A percentile compares a stretch with the other conserved stretches of the same genome.
Conservation (phyloP, 192 early-diverging fungal species). For the Coemansia sp. region DNA sequence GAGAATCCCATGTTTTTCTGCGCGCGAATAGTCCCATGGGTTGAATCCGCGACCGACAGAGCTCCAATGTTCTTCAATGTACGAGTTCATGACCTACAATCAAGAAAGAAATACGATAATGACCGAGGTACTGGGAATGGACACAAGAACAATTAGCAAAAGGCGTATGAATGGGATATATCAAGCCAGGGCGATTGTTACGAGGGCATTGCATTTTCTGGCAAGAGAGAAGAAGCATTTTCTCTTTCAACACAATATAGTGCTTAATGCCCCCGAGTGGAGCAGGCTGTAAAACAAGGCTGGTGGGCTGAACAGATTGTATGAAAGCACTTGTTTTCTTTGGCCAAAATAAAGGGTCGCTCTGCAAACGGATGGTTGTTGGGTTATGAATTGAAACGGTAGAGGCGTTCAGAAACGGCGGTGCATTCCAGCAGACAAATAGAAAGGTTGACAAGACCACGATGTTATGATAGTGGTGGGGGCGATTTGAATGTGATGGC, state of each 20-base stretch:
- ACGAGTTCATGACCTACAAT: slow-evolving; percentile 44
- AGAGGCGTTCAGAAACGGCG: neutral
- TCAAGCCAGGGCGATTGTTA: neutral
- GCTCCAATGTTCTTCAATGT: slow-evolving; percentile 34
- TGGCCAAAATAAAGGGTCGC: neutral
- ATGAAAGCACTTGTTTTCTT: neutral
- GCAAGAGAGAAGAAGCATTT: neutral
- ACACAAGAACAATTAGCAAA: slow-evolving; percentile 1
- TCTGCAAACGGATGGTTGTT: neutral
- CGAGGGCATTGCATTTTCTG: neutral
- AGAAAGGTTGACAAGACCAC: no score
- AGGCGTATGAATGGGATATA: neutral
- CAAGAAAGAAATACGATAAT: slow-evolving; percentile 11
- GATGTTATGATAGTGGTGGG: no score
- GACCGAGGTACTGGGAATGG: neutral
- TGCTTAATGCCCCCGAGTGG: neutral
- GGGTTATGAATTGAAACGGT: neutral
- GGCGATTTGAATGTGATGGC: neutral
- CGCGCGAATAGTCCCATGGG: slow-evolving; percentile 62
- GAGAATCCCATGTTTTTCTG: slow-evolving; percentile 82
- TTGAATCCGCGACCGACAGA: slow-evolving; percentile 56
- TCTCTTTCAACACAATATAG: neutral
- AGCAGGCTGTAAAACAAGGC: neutral
- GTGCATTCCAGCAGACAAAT: no score
- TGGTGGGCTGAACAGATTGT: neutral